Conservation (phyloP, 2,329 filamentous ascomycete genomes). For the Colletotrichum cuscutae region DNA sequence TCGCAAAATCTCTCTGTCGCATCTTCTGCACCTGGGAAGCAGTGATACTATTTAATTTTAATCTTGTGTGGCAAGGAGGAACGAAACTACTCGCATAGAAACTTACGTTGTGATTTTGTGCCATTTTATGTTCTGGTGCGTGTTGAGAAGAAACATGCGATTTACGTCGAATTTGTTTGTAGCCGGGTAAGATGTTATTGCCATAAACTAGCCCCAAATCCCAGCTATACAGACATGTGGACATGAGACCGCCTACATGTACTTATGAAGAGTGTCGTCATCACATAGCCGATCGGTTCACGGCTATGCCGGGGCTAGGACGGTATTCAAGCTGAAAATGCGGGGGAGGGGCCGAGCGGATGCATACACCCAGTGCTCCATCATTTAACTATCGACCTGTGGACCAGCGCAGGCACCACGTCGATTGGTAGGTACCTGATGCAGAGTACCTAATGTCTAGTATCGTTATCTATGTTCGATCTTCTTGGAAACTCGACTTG, state of each 20-base stretch:
- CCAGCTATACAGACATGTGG: neutral
- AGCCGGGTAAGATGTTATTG: neutral
- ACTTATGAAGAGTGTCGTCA: neutral
- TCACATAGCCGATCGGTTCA: neutral
- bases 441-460: no score
- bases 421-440: no score
- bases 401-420: neutral
- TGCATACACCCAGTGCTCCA: neutral
- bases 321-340: neutral
- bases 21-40: neutral
- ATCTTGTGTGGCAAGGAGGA: neutral
- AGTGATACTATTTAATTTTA: neutral
- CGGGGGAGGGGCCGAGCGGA: neutral
- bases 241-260: neutral
- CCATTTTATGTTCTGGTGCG: neutral
- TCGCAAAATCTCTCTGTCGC: conserved; percentile 11
- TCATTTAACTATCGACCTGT: neutral
- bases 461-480: no score
- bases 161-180: neutral
- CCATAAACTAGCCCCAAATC: neutral
- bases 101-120: neutral
- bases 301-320: neutral
- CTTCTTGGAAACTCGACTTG: no score
- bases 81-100: neutral
- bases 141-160: neutral